phyloP scores from a whole-genome alignment of 2,329 filamentous ascomycete genomes.

The Trichophaea hybrida region DNA sequence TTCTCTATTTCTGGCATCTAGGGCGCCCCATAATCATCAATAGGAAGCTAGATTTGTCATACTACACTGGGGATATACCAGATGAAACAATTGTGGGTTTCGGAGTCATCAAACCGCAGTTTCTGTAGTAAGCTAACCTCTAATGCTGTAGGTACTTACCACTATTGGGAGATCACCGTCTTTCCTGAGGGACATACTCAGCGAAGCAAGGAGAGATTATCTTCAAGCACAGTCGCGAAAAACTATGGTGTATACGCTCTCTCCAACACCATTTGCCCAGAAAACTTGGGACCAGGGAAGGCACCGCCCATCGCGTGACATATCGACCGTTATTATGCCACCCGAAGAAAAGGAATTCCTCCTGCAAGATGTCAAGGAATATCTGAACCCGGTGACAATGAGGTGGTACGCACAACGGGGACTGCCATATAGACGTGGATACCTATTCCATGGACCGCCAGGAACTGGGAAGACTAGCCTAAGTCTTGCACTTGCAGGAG shows the following conservation, averaged over 20 bases:
- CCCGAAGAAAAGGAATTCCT: slow-evolving; percentile 46
- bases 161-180: slow-evolving; percentile 48
- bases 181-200: slow-evolving; percentile 47
- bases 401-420: slow-evolving; percentile 75
- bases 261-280: slow-evolving; percentile 35
- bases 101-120: not conserved
- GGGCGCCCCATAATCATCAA: slow-evolving; percentile 44
- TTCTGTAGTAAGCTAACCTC: not conserved
- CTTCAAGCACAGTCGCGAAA: slow-evolving; percentile 45
- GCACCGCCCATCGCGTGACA: slow-evolving; percentile 45
- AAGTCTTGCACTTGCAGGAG: slow-evolving; percentile 54
- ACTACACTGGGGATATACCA: slow-evolving; percentile 20
- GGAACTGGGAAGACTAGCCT: slow-evolving; percentile 67
- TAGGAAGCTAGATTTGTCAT: slow-evolving; percentile 38
- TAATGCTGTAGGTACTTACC: slow-evolving; percentile 33
- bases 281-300: slow-evolving; percentile 47
- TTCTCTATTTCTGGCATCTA: slow-evolving; percentile 54
- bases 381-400: slow-evolving; percentile 46
- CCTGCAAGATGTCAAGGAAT: slow-evolving; percentile 47
- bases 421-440: slow-evolving; percentile 73
- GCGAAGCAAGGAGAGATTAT: slow-evolving; percentile 44
- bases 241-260: slow-evolving; percentile 52
- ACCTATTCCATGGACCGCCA: slow-evolving; percentile 65
- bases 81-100: slow-evolving; percentile 24
- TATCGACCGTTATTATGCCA: slow-evolving; percentile 51